Percentiles rank a stretch among this genome's conserved stretches.
These are phyloP conservation scores for Parafenestella ontariensis DNA, from an alignment of 2,329 filamentous ascomycete genomes.

Conservation along the genomic window DNA sequence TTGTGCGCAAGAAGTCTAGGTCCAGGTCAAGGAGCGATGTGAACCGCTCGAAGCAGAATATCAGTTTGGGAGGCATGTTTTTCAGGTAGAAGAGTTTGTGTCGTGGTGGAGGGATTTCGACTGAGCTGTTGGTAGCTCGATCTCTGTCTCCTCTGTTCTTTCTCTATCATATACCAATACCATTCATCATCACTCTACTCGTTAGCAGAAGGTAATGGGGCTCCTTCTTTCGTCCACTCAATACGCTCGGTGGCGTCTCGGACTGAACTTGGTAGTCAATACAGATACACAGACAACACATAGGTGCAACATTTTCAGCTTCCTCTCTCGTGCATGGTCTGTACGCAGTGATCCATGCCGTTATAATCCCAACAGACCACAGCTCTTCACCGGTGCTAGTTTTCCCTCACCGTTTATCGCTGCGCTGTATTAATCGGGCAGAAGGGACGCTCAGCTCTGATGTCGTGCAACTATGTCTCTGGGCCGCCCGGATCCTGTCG, in stretches of 20 bases:
- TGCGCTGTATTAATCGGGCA: neutral
- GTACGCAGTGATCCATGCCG: neutral
- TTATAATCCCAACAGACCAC: neutral
- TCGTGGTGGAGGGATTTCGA: neutral
- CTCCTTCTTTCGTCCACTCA: neutral
- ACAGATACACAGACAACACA: neutral
- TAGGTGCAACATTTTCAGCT: neutral
- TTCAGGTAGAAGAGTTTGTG: conserved; percentile 19
- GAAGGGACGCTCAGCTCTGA: neutral
- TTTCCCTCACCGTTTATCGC: neutral
- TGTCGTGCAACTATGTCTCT: neutral
- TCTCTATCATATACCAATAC: conserved; percentile 1
- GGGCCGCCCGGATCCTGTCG: neutral
- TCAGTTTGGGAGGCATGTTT: conserved; percentile 45
- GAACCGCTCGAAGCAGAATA: conserved; percentile 36
- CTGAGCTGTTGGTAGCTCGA: neutral
- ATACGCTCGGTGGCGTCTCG: neutral
- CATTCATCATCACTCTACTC: conserved; percentile 4
- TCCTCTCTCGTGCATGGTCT: neutral
- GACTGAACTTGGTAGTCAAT: neutral
- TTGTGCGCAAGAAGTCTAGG: conserved; percentile 48
- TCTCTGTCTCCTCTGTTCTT: neutral
- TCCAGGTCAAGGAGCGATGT: conserved; percentile 42
- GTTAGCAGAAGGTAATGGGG: neutral
- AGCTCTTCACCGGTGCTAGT: conserved; percentile 7